Percentiles rank a stretch among this genome's conserved stretches.
Conservation (phyloP, 169 alveolate genomes). For the Babesia ovata region DNA sequence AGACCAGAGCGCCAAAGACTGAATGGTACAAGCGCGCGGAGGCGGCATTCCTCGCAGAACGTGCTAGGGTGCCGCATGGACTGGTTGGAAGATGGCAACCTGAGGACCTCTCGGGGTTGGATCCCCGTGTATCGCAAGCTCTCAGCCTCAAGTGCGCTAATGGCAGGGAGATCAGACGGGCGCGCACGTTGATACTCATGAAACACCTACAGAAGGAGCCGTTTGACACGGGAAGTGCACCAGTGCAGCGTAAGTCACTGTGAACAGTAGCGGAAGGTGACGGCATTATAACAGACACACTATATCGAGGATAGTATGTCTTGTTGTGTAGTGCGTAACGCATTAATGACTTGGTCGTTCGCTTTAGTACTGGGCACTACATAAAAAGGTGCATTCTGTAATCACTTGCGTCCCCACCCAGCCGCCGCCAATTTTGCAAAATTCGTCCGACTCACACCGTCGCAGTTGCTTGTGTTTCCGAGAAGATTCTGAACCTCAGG, state of each 20-base stretch:
- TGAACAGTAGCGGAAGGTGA: not conserved
- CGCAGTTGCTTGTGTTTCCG: conserved; percentile 82
- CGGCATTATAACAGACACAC: no score
- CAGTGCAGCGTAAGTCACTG: conserved; percentile 74
- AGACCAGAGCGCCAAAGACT: conserved; percentile 84
- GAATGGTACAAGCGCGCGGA: conserved; percentile 87
- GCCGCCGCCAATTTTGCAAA: no score
- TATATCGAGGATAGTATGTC: no score
- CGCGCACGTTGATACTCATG: conserved; percentile 70
- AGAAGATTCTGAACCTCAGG: conserved; percentile 82
- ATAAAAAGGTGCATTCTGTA: no score
- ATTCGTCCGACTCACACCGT: not conserved
- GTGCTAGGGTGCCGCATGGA: conserved; percentile 80
- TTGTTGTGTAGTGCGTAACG: no score
- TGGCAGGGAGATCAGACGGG: conserved; percentile 65
- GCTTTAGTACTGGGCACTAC: no score
- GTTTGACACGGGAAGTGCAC: conserved; percentile 79
- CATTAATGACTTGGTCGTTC: no score
- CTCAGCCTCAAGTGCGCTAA: conserved; percentile 76
- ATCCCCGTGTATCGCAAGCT: conserved; percentile 66
- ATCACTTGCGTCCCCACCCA: no score
- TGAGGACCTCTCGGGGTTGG: conserved; percentile 74
- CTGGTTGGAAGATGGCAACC: conserved; percentile 80
- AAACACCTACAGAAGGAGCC: conserved; percentile 79
- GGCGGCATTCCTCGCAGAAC: conserved; percentile 82